These are phyloP conservation scores for Penstemon eatonii DNA, from an alignment of 257 asterid species.

Conservation along the genomic window DNA sequence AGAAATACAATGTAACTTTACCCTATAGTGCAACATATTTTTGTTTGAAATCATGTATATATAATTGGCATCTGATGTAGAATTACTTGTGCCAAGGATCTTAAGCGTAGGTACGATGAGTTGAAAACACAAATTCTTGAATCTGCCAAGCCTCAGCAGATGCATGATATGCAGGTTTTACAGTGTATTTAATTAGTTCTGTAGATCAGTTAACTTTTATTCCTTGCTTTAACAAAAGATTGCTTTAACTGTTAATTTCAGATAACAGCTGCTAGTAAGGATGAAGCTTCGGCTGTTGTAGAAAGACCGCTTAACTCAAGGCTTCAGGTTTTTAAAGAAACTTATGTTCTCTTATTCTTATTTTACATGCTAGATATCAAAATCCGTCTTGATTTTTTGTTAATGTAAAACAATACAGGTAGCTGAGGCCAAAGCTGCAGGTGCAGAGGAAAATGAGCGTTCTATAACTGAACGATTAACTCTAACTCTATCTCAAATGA, in stretches of 20 bases:
- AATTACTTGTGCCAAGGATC: constrained; percentile 55
- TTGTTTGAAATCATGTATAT: not conserved
- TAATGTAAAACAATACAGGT: constrained; percentile 45
- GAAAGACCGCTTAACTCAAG: constrained; percentile 84
- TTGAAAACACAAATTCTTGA: constrained; percentile 94
- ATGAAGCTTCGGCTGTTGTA: constrained; percentile 98
- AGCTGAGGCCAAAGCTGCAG: constrained; percentile 95
- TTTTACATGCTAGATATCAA: constrained; percentile 14
- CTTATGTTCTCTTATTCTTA: constrained; percentile 21
- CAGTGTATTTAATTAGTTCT: constrained; percentile 20
- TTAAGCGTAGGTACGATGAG: constrained; percentile 97
- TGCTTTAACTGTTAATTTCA: constrained; percentile 38
- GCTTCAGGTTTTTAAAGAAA: constrained; percentile 74
- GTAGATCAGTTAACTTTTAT: not conserved
- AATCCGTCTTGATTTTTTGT: constrained; percentile 10
- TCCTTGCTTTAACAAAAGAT: constrained; percentile 22
- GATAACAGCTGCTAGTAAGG: constrained; percentile 89
- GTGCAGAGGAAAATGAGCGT: constrained; percentile 94
- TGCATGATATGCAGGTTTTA: constrained; percentile 96
- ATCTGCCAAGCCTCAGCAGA: constrained; percentile 98
- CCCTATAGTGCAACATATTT: constrained; percentile 15
- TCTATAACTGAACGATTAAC: constrained; percentile 88
- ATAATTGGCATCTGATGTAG: constrained; percentile 24
- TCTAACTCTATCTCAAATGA: constrained; percentile 91
- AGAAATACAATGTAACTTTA: too few species aligned